A percentile compares a stretch with the other conserved stretches of the same genome.
These are phyloP conservation scores for Grigorovia jiainica DNA, from an alignment of 805 yeast genomes.

Conservation along the genomic window DNA sequence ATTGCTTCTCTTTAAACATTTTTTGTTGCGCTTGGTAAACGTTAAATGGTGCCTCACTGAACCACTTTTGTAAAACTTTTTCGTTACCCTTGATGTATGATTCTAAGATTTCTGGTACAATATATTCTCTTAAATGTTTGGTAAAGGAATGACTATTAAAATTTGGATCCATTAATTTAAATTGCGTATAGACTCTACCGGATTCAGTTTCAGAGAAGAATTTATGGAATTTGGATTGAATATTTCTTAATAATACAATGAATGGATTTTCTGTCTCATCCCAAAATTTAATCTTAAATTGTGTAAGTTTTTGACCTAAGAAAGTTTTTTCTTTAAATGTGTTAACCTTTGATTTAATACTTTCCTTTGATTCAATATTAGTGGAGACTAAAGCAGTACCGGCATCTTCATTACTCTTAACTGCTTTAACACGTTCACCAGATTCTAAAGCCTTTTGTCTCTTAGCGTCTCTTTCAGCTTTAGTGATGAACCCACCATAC, in stretches of 20 bases:
- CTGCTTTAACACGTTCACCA: conserved; percentile 56
- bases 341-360: conserved; percentile 55
- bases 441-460: conserved; percentile 53
- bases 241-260: conserved; percentile 67
- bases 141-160: conserved; percentile 74
- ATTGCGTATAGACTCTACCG: conserved; percentile 80
- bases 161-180: conserved; percentile 82
- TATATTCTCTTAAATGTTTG: conserved; percentile 78
- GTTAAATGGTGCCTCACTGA: conserved; percentile 93
- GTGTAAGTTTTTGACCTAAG: conserved; percentile 54
- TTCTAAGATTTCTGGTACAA: conserved; percentile 90
- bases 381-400: conserved; percentile 79
- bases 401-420: conserved; percentile 70
- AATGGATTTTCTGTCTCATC: conserved; percentile 93
- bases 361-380: conserved; percentile 64
- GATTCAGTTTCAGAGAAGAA: conserved; percentile 94
- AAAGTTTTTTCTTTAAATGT: conserved; percentile 57
- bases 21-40: conserved; percentile 91
- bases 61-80: conserved; percentile 74
- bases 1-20: conserved; percentile 81
- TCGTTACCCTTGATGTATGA: conserved; percentile 92
- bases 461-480: conserved; percentile 68
- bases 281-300: conserved; percentile 58
- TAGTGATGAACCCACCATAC: conserved; percentile 87
- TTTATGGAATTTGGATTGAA: conserved; percentile 72